Conservation (phyloP, 257 asterid species). For the Penstemon barbatus region DNA sequence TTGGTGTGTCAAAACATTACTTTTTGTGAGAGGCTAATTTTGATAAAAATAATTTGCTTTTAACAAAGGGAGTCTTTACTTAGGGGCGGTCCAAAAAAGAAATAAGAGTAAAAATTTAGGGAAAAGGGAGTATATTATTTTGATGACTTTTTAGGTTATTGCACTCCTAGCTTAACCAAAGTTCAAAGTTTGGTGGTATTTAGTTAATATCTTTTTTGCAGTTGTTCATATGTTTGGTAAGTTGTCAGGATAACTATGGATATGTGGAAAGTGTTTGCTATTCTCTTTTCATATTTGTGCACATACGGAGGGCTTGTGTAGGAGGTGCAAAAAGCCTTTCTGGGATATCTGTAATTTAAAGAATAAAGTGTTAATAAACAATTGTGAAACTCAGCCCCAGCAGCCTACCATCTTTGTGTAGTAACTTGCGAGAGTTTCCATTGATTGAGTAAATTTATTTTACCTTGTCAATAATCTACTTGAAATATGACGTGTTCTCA, state of each 20-base stretch:
- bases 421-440: slow-evolving; percentile 4
- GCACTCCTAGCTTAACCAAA: slow-evolving; percentile 17
- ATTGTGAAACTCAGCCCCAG: slow-evolving; percentile 1
- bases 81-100: no score
- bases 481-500: not conserved
- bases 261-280: slow-evolving; percentile 6
- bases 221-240: slow-evolving; percentile 13
- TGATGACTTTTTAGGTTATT: slow-evolving; percentile 20
- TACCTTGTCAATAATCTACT: not conserved
- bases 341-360: slow-evolving; percentile 4
- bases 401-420: not conserved
- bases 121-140: not conserved
- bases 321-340: slow-evolving; percentile 20
- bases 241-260: slow-evolving; percentile 9
- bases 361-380: not conserved
- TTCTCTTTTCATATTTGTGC: slow-evolving; percentile 15
- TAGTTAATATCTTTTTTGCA: not conserved
- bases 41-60: no score
- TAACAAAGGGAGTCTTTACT: no score
- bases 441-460: not conserved
- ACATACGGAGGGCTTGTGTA: not conserved
- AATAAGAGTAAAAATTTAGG: no score
- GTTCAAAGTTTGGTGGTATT: not conserved
- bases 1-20: no score
- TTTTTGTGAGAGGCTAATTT: no score